Evolutionary conservation across 768 basidiomycete genomes (phyloP).

Genomic region (Glaciozyma martinii): DNA sequence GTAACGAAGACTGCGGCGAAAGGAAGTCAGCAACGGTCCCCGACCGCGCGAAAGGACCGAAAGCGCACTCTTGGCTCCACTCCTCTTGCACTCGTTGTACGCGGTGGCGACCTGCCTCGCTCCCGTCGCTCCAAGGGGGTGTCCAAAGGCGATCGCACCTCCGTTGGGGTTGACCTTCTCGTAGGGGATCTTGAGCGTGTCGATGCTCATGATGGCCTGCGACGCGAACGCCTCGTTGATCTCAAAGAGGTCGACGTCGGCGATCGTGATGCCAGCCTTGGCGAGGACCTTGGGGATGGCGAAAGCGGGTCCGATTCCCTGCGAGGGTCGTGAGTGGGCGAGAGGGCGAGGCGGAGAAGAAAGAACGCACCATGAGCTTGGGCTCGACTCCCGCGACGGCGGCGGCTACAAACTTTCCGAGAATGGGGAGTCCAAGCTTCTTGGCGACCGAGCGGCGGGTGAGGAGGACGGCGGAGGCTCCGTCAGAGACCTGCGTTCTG

Average conservation of each 20-base stretch:
- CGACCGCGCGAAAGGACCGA: too few relatives aligned
- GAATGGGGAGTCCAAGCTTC: conserved; percentile 70
- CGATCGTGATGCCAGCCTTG: conserved; percentile 54
- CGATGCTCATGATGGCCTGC: conserved; percentile 59
- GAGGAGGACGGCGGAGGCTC: conserved; percentile 82
- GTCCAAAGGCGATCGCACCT: conserved; percentile 67
- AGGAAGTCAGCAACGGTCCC: too few relatives aligned
- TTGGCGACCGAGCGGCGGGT: conserved; percentile 69
- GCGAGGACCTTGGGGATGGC: conserved; percentile 69
- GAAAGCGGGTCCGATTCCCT: conserved; percentile 58
- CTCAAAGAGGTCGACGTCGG: conserved; percentile 71
- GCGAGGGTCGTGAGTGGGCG: conserved; percentile 6
- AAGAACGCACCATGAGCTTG: conserved; percentile 22
- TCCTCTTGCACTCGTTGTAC: conserved; percentile 64
- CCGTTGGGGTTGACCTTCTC: conserved; percentile 79
- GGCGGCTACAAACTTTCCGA: conserved; percentile 73
- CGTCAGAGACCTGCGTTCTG: conserved; percentile 61
- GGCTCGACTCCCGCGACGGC: conserved; percentile 58
- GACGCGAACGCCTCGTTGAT: conserved; percentile 40
- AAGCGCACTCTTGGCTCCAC: conserved; percentile 47
- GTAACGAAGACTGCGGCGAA: conserved; percentile 57
- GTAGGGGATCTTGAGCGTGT: conserved; percentile 49
- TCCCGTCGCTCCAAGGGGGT: conserved; percentile 66
- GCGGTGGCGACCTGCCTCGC: conserved; percentile 82
- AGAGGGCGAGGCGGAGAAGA: not conserved